Base-by-base conservation (phyloP, 805 yeast genomes). In the Candida hungchunana region DNA sequence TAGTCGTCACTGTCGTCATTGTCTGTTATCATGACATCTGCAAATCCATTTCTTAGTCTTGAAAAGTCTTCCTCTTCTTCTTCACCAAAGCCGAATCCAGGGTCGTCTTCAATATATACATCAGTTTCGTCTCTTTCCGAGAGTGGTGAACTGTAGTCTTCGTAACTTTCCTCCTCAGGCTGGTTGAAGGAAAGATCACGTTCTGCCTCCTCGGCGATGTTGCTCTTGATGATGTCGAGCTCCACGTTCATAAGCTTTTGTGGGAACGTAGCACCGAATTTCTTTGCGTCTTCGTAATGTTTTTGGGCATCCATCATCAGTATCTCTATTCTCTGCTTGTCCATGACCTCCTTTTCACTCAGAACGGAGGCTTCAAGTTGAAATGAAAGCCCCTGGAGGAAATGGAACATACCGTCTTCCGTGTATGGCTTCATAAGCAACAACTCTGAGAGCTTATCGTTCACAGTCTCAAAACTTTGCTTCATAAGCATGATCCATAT, bases 321-420 rank as follows among this genome's bases (percentile, higher is more conserved):
- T 9, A 21, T 31, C 18, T 48, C 49, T 11, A 48, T 35, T 13
- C 26, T 31, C 18, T 17, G 19, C 14, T 27, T 43, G 18, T 46
- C 44, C 8, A 27, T 5, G 2, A 18, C 24, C 7, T 26, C 24
- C 11, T 34, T 33, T 10, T 34, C 32, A 1, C 33, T 20, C 16
- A 44, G 27, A 8, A 18, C 1, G 2, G 30, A 13, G 1, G 56
- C 55, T 32, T 50, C 48, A 12, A 50, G n/a, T 25, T 48, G 48
- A 24, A 31, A 43, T 5, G 53, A 39, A 3, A 51, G 29, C 6
- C 59, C 59, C 23, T 48, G 49, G 10, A 54, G 25, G 35, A 46
- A 53, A 26, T 48, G 41, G 26, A 33, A 48, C n/a, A 46, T 23
- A 4, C 59, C 59, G 21, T 54, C 53, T 12, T 39, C 29, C 3